A percentile compares a stretch with the other conserved stretches of the same genome.
Evolutionary conservation across 495 filamentous ascomycete species (phyloP).

Genomic region (Clohesyomyces aquaticus): DNA sequence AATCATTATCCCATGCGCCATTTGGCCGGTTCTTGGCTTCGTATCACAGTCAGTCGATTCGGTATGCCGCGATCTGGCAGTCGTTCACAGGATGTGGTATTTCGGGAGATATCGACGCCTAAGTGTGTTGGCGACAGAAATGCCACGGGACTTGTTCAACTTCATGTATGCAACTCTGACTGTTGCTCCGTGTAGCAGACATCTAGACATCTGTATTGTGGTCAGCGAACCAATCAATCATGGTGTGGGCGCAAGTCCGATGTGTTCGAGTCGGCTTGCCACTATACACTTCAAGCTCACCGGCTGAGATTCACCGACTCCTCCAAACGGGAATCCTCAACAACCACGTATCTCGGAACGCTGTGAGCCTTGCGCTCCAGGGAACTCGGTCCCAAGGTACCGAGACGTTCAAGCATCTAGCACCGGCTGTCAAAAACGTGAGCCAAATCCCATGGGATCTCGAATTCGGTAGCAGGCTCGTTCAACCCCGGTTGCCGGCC

Average conservation of each 20-base stretch:
- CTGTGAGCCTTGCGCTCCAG: too few species aligned
- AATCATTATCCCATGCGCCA: constrained; percentile 11
- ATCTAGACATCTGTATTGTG: not conserved
- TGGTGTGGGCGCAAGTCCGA: not conserved
- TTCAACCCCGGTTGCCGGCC: not conserved
- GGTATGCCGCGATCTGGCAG: not conserved
- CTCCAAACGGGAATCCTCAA: too few species aligned
- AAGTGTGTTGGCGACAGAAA: not conserved
- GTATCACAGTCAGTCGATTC: constrained; percentile 8
- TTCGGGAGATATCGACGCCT: not conserved
- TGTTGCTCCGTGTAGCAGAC: not conserved
- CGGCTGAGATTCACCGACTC: too few species aligned
- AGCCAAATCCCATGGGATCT: not conserved
- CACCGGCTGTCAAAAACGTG: not conserved
- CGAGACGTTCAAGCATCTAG: too few species aligned
- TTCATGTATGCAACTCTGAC: not conserved
- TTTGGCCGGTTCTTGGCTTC: constrained; percentile 7
- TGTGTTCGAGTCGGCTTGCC: too few species aligned
- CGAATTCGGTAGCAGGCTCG: constrained; percentile 1
- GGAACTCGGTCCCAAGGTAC: too few species aligned
- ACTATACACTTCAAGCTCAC: too few species aligned
- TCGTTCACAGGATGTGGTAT: not conserved
- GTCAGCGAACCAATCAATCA: not conserved
- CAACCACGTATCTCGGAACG: too few species aligned
- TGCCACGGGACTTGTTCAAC: not conserved